phyloP scores from a whole-genome alignment of 169 alveolate genomes.

The Besnoitia besnoiti region DNA sequence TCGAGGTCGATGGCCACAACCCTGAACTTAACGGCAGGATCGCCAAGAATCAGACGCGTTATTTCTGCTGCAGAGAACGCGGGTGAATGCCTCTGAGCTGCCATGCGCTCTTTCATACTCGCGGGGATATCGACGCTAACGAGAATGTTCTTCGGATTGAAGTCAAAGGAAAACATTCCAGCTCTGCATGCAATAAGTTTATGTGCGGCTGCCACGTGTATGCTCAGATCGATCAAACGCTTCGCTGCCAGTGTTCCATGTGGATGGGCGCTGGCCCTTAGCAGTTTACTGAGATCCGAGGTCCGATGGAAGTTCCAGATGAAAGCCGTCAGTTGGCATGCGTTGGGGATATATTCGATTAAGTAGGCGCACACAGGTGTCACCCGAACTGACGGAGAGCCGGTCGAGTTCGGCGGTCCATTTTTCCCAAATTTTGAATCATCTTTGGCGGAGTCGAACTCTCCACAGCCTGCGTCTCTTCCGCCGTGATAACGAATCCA shows the following conservation, averaged over 20 bases:
- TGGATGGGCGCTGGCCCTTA: not conserved
- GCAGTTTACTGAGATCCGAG: not conserved
- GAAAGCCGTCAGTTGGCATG: constrained; percentile 54
- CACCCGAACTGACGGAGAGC: not conserved
- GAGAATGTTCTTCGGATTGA: constrained; percentile 62
- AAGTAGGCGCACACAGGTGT: constrained; percentile 46
- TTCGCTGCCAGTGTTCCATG: not conserved
- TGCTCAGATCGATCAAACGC: constrained; percentile 28
- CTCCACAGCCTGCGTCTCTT: not conserved
- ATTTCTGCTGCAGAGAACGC: constrained; percentile 38
- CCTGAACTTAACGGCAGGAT: constrained; percentile 5
- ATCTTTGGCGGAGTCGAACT: not conserved
- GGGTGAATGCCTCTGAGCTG: not conserved
- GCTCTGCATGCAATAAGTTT: constrained; percentile 47
- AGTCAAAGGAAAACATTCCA: constrained; percentile 44
- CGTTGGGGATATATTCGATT: constrained; percentile 60
- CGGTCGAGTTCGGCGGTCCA: not conserved
- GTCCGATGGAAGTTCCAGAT: constrained; percentile 55
- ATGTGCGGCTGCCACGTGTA: constrained; percentile 18
- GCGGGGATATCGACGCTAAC: constrained; percentile 29
- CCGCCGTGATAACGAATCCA: constrained; percentile 14
- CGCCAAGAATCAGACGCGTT: constrained; percentile 21
- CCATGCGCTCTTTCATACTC: not conserved
- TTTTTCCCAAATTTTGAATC: not conserved
- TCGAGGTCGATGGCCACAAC: constrained; percentile 63